These are phyloP conservation scores for Stygiomarasmius scandens DNA, from an alignment of 1,284 basidiomycete species.

Conservation along the genomic window DNA sequence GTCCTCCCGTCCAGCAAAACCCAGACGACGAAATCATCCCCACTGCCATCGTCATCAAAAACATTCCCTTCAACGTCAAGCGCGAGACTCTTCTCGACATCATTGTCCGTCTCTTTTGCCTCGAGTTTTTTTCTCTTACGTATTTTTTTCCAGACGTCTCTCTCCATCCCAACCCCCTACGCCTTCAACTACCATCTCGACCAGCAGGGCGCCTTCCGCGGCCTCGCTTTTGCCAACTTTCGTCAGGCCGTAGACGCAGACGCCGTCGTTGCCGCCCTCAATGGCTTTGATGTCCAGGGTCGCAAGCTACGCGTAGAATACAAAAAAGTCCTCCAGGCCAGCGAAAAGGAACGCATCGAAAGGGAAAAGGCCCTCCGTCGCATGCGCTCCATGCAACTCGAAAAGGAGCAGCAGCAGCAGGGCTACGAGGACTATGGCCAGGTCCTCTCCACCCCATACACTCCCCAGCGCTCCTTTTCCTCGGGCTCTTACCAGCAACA, in stretches of 20 bases:
- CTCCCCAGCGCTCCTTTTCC: slow-evolving; percentile 68
- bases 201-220: slow-evolving; percentile 93
- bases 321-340: slow-evolving; percentile 98
- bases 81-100: slow-evolving; percentile 95
- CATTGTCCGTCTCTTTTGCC: slow-evolving; percentile 64
- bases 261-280: slow-evolving; percentile 92
- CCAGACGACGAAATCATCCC: slow-evolving; percentile 94
- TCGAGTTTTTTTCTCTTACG: slow-evolving; percentile 17
- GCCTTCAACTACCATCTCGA: slow-evolving; percentile 99
- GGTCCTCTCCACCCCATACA: slow-evolving; percentile 52
- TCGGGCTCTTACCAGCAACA: slow-evolving; percentile 59
- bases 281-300: slow-evolving; percentile 96
- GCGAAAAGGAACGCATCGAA: slow-evolving; percentile 99
- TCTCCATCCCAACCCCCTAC: slow-evolving; percentile 97
- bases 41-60: slow-evolving; percentile 99
- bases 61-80: slow-evolving; percentile 98
- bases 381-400: slow-evolving; percentile 95
- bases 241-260: slow-evolving; percentile 90
- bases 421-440: slow-evolving; percentile 75
- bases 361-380: slow-evolving; percentile 98
- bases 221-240: slow-evolving; percentile 98
- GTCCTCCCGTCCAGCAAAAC: slow-evolving; percentile 43
- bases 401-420: slow-evolving; percentile 64
- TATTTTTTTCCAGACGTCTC: slow-evolving; percentile 64
- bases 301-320: slow-evolving; percentile 98